Base-by-base conservation (phyloP, 306 rosid species). In the Prinsepia uniflora region DNA sequence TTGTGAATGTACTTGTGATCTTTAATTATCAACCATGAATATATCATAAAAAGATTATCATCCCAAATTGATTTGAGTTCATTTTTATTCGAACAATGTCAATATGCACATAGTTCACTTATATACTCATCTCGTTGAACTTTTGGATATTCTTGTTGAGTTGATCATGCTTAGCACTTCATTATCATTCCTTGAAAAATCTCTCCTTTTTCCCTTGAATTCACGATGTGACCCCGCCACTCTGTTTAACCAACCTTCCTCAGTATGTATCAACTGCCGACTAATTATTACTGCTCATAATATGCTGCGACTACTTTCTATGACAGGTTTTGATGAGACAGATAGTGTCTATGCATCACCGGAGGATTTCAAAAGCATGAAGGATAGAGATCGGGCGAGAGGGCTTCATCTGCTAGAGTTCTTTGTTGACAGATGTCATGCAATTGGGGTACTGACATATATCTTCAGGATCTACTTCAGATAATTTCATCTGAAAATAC, bases 301-400 rank as follows among this genome's bases (percentile, higher is more conserved):
- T 55, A 22, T 43, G 45, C 36, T 17, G 43, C 61, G 40, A 43
- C 68, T 69, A 65, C 49, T 50, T 78, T 83, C 42, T 78, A 63
- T 22, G 20, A 45, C 74, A 94, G 99, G 95, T 79, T 95, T 86
- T 76, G 92, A 84, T 58, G 96, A 86, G 34, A 77, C 82, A 79
- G 97, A 91, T 68, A 94, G 97, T 44, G 77, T 95, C 60, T 95
- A 76, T 62, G 97, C 99, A 6, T 89, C 99, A 0, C 89, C 88
- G 46, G 92, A 87, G 14, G 99, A 95, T 85, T 95, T 95, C 67
- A 80, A 82, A 73, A 63, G 34, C 76, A 3, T 89, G 84, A 76
- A 82, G 69, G 47, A 72, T 50, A 85, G 86, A 63, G 92, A 91
- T 72, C 81, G 63, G 65, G 60, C 69, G 18, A 83, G 78, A 79